Evolutionary conservation across 2,329 filamentous ascomycete genomes (phyloP).

Genomic region (Fusarium equiseti): DNA sequence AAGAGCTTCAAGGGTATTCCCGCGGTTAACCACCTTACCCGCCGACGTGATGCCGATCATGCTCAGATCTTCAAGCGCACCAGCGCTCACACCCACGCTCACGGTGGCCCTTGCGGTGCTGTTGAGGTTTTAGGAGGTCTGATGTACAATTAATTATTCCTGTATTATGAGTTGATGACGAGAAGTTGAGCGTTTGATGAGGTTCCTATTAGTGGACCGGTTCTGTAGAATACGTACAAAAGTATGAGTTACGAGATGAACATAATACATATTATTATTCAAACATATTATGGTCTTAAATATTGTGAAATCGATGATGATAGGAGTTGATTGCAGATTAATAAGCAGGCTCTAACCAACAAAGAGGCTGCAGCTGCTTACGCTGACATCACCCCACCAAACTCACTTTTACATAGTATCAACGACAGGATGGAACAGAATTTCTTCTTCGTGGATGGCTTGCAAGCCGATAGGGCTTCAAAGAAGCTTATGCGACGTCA

Average conservation of each 20-base stretch:
- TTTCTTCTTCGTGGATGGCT: constrained; percentile 19
- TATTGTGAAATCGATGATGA: background rate
- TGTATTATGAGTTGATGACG: constrained; percentile 31
- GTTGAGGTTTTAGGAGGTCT: constrained; percentile 5
- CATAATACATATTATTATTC: background rate
- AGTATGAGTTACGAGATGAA: constrained; percentile 31
- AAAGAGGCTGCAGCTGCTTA: background rate
- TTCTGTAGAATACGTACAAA: constrained; percentile 28
- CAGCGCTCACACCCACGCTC: constrained; percentile 43
- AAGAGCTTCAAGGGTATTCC: constrained; percentile 54
- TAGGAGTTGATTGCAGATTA: background rate
- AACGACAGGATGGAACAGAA: background rate
- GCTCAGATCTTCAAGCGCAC: constrained; percentile 48
- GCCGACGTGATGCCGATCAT: constrained; percentile 49
- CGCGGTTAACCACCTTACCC: constrained; percentile 43
- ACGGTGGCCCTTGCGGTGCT: constrained; percentile 49
- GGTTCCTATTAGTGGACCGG: background rate
- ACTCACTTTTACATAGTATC: background rate
- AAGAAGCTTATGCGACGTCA: constrained; percentile 20
- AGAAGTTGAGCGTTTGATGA: background rate
- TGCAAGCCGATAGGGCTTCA: background rate
- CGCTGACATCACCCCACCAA: background rate
- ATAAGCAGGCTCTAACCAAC: background rate
- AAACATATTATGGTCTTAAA: background rate
- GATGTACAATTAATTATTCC: background rate